Conservation (phyloP, 495 filamentous ascomycete genomes). For the Pyrenopolyporus hunteri region DNA sequence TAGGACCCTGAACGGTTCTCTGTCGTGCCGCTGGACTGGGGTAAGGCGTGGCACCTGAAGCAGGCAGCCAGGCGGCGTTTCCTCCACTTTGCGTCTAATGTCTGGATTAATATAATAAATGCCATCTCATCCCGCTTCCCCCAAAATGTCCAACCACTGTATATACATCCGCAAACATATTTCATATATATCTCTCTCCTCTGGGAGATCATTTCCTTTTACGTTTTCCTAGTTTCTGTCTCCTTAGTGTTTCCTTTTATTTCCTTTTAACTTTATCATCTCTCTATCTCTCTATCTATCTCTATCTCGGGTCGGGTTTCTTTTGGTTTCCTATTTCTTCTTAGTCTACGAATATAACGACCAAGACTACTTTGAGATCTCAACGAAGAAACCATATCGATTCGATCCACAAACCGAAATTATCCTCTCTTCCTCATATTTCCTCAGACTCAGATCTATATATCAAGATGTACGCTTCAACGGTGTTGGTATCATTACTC, state of each 20-base stretch:
- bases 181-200: slow-evolving; percentile 34
- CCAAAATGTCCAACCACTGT: slow-evolving; percentile 28
- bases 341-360: slow-evolving; percentile 38
- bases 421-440: slow-evolving; percentile 19
- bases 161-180: slow-evolving; percentile 39
- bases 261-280: slow-evolving; percentile 31
- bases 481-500: slow-evolving; percentile 54
- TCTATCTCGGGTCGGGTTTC: slow-evolving; percentile 32
- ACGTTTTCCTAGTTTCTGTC: slow-evolving; percentile 44
- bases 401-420: slow-evolving; percentile 11
- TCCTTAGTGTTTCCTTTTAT: slow-evolving; percentile 41
- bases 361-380: slow-evolving; percentile 28
- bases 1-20: slow-evolving; percentile 26
- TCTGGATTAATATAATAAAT: slow-evolving; percentile 30
- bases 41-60: slow-evolving; percentile 30
- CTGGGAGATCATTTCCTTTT: slow-evolving; percentile 42
- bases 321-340: slow-evolving; percentile 43
- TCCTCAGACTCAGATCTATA: slow-evolving; percentile 16
- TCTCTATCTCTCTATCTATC: slow-evolving; percentile 34
- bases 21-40: slow-evolving; percentile 38
- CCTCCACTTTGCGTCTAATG: slow-evolving; percentile 1
- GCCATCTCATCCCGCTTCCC: slow-evolving; percentile 29
- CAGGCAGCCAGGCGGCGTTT: slow-evolving; percentile 17
- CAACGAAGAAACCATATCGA: slow-evolving; percentile 28
- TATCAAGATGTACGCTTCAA: slow-evolving; percentile 53